Evolutionary conservation across 2,329 filamentous ascomycete species (phyloP).

Genomic region (Botrytis paeoniae): DNA sequence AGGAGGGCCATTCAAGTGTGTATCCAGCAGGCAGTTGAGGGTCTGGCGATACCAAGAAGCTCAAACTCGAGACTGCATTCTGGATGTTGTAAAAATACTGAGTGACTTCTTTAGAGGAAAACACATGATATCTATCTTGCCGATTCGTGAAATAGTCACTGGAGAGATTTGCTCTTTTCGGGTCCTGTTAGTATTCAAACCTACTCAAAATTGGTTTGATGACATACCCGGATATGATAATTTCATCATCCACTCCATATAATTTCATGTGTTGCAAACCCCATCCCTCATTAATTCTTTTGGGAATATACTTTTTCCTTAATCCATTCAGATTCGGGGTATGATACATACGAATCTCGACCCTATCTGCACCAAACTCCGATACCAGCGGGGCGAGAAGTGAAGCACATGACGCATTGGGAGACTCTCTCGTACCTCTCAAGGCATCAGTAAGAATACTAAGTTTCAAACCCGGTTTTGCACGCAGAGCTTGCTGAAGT

Average conservation of each 20-base stretch:
- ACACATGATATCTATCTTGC: constrained; percentile 91
- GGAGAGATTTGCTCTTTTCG: constrained; percentile 73
- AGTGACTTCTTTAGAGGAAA: constrained; percentile 73
- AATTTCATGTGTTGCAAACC: constrained; percentile 99
- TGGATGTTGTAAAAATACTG: constrained; percentile 82
- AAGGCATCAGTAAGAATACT: constrained; percentile 91
- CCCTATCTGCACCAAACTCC: constrained; percentile 79
- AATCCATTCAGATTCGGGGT: constrained; percentile 91
- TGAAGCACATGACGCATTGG: constrained; percentile 81
- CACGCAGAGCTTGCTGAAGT: constrained; percentile 69
- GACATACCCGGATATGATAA: constrained; percentile 81
- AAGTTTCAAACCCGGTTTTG: constrained; percentile 73
- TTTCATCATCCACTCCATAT: constrained; percentile 91
- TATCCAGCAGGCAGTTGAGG: constrained; percentile 54
- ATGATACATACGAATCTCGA: constrained; percentile 96
- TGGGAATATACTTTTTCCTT: constrained; percentile 79
- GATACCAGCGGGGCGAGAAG: constrained; percentile 77
- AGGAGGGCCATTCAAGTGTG: constrained; percentile 66
- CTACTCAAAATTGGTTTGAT: not conserved
- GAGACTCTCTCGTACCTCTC: constrained; percentile 86
- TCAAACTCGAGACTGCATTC: constrained; percentile 71
- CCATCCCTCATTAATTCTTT: constrained; percentile 96
- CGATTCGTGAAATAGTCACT: constrained; percentile 95
- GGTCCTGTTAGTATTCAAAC: not conserved
- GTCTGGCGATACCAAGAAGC: constrained; percentile 72